A percentile compares a stretch with the other conserved stretches of the same genome.
Evolutionary conservation across 2,329 filamentous ascomycete genomes (phyloP).

Genomic region (Stachybotrys echinatus): DNA sequence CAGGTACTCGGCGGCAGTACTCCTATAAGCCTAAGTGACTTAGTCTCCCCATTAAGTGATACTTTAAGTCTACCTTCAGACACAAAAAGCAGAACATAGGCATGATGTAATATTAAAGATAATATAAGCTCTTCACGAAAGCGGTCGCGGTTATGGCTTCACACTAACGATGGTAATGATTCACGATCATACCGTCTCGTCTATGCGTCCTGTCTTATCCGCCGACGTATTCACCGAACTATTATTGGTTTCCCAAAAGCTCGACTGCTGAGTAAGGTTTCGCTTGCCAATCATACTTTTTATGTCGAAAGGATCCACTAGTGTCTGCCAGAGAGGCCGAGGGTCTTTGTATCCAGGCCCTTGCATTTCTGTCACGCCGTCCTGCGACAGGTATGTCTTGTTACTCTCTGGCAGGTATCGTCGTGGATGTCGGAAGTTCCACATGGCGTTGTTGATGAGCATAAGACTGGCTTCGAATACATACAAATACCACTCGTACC

Average conservation of each 20-base stretch:
- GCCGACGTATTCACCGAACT: not conserved
- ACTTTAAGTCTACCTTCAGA: not conserved
- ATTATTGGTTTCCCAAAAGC: constrained; percentile 27
- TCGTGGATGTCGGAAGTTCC: constrained; percentile 47
- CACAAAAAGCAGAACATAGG: not conserved
- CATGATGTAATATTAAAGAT: not conserved
- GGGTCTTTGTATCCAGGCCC: constrained; percentile 45
- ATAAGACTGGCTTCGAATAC: constrained; percentile 51
- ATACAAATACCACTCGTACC: constrained; percentile 56
- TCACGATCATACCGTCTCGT: too few species aligned
- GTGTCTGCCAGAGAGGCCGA: constrained; percentile 34
- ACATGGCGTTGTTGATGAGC: constrained; percentile 42
- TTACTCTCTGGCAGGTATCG: constrained; percentile 42
- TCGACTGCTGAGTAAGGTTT: constrained; percentile 20
- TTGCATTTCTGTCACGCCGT: constrained; percentile 43
- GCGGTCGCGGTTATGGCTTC: too few species aligned
- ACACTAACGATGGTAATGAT: too few species aligned
- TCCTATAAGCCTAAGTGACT: not conserved
- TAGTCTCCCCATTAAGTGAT: not conserved
- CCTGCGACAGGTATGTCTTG: constrained; percentile 43
- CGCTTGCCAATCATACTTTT: constrained; percentile 23
- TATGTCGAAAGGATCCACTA: constrained; percentile 36
- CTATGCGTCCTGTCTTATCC: not conserved
- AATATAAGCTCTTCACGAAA: too few species aligned
- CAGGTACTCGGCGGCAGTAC: not conserved